phyloP scores from a whole-genome alignment of 2,329 filamentous ascomycete species.

The Fusarium longipes region DNA sequence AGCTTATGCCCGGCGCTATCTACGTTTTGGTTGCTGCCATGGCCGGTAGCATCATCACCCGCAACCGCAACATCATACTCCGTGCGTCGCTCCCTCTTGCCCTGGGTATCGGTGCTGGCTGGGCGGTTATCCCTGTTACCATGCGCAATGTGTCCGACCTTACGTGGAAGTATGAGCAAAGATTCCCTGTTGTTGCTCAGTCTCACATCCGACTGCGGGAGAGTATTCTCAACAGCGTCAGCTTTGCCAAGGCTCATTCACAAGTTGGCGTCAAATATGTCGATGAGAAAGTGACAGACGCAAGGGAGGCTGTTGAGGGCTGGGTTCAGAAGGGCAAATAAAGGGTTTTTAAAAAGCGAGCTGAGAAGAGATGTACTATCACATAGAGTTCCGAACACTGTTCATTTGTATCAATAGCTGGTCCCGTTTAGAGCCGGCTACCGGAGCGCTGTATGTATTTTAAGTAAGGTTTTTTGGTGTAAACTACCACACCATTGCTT shows the following conservation, averaged over 20 bases:
- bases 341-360: slow-evolving; percentile 42
- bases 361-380: slow-evolving; percentile 54
- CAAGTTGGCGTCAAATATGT: slow-evolving; percentile 77
- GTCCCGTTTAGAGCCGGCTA: slow-evolving; percentile 23
- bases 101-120: slow-evolving; percentile 84
- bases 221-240: slow-evolving; percentile 74
- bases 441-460: slow-evolving; percentile 36
- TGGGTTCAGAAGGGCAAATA: slow-evolving; percentile 94
- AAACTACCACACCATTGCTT: slow-evolving; percentile 6
- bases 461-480: slow-evolving; percentile 12
- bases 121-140: slow-evolving; percentile 87
- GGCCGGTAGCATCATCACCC: slow-evolving; percentile 90
- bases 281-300: slow-evolving; percentile 82
- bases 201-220: slow-evolving; percentile 80
- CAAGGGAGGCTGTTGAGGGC: slow-evolving; percentile 81
- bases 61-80: slow-evolving; percentile 87
- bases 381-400: slow-evolving; percentile 51
- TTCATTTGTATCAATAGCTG: slow-evolving; percentile 49
- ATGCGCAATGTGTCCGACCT: slow-evolving; percentile 89
- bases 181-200: slow-evolving; percentile 83
- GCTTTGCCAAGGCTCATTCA: slow-evolving; percentile 79
- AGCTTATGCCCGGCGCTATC: slow-evolving; percentile 86
- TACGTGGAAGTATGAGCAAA: slow-evolving; percentile 92
- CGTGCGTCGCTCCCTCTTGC: slow-evolving; percentile 80
- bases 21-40: slow-evolving; percentile 95